Percentiles rank a stretch among this genome's conserved stretches.
Evolutionary conservation across 2,329 filamentous ascomycete species (phyloP).

Genomic region (Aspergillus sp.): DNA sequence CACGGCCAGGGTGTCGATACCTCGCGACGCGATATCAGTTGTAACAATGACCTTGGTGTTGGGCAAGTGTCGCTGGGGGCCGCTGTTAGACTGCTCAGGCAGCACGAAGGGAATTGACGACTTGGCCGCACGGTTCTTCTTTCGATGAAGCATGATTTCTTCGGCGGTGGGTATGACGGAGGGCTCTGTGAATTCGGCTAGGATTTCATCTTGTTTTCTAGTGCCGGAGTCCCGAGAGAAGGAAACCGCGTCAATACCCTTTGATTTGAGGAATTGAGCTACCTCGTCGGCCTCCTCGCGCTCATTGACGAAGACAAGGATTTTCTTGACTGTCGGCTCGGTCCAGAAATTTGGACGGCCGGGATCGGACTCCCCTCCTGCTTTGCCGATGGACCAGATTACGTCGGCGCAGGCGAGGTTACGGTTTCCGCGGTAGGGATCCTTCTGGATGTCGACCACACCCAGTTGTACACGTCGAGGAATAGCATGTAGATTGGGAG

Average conservation of each 20-base stretch:
- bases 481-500: slow-evolving; percentile 93
- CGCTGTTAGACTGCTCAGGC: slow-evolving; percentile 33
- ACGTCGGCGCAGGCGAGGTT: slow-evolving; percentile 89
- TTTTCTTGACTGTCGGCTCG: slow-evolving; percentile 69
- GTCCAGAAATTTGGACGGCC: slow-evolving; percentile 30
- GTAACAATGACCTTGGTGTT: slow-evolving; percentile 92
- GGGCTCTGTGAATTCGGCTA: slow-evolving; percentile 68
- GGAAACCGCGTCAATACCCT: slow-evolving; percentile 85
- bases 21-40: slow-evolving; percentile 86
- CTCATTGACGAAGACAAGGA: slow-evolving; percentile 96
- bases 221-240: slow-evolving; percentile 82
- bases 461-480: slow-evolving; percentile 91
- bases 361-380: slow-evolving; percentile 52
- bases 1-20: slow-evolving; percentile 91
- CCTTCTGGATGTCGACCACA: slow-evolving; percentile 84
- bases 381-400: slow-evolving; percentile 89
- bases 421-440: slow-evolving; percentile 94
- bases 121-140: slow-evolving; percentile 28
- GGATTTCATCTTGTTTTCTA: slow-evolving; percentile 71
- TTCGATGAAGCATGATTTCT: slow-evolving; percentile 33
- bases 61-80: slow-evolving; percentile 53
- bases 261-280: slow-evolving; percentile 72
- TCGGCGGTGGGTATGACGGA: slow-evolving; percentile 36
- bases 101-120: slow-evolving; percentile 41
- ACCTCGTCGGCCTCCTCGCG: slow-evolving; percentile 83